Conservation (phyloP, 2,329 filamentous ascomycete species). For the Aspergillus texensis region DNA sequence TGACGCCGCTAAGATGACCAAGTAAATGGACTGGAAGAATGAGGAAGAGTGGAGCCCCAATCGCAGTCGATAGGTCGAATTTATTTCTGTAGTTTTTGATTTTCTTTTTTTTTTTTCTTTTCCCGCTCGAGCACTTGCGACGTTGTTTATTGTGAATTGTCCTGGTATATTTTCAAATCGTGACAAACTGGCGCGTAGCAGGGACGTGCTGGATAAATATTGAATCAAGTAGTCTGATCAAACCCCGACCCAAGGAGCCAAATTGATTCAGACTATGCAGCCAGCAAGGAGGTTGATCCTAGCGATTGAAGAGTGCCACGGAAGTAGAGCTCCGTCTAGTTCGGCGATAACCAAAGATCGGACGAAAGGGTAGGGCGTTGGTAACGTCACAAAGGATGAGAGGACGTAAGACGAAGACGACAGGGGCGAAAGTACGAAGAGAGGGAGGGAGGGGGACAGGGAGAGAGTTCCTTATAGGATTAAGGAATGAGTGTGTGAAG, state of each 20-base stretch:
- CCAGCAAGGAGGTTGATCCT: constrained; percentile 39
- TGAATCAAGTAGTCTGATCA: constrained; percentile 22
- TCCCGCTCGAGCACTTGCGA: constrained; percentile 4
- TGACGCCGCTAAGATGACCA: constrained; percentile 23
- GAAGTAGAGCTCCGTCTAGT: constrained; percentile 24
- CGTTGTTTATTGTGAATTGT: constrained; percentile 14
- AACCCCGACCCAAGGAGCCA: constrained; percentile 15
- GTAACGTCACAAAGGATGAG: constrained; percentile 23
- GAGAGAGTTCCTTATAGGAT: constrained; percentile 18
- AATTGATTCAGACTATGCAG: constrained; percentile 31
- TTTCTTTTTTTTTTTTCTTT: constrained; percentile 12
- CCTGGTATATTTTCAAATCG: constrained; percentile 12
- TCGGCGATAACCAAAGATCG: constrained; percentile 20
- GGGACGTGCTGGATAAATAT: constrained; percentile 20
- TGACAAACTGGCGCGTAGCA: constrained; percentile 11
- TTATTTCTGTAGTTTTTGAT: constrained; percentile 13
- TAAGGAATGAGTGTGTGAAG: constrained; percentile 27
- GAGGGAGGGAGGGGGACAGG: constrained; percentile 20
- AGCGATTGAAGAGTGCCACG: constrained; percentile 29
- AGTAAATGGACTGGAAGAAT: constrained; percentile 22
- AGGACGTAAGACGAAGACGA: constrained; percentile 16
- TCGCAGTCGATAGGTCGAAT: constrained; percentile 23
- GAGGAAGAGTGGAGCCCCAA: constrained; percentile 20
- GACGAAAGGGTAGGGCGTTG: constrained; percentile 25
- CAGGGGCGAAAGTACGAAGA: constrained; percentile 18